Conservation (phyloP, 2,329 filamentous ascomycete species). For the Aspergillus udagawae region DNA sequence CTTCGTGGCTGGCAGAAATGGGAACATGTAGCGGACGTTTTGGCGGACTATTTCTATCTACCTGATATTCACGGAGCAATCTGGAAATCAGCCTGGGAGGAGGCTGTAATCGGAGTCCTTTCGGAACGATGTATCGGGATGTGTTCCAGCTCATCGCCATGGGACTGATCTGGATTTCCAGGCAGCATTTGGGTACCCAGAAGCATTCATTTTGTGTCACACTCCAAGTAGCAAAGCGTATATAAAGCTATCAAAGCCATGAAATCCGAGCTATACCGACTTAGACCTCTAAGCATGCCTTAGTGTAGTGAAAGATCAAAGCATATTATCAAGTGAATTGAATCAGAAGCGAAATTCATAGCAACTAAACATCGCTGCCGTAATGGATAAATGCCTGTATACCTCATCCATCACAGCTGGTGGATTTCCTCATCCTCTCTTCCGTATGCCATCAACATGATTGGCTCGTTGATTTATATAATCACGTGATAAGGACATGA, state of each 20-base stretch:
- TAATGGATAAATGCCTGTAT: neutral
- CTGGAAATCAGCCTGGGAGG: constrained; percentile 30
- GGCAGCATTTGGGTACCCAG: neutral
- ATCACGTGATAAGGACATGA: neutral
- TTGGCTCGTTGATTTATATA: neutral
- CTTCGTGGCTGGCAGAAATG: constrained; percentile 28
- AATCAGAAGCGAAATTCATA: neutral
- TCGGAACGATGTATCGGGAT: neutral
- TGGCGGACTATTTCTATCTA: constrained; percentile 29
- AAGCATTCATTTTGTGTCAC: neutral
- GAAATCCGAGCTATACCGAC: too few relatives aligned
- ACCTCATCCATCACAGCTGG: neutral
- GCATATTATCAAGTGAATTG: neutral
- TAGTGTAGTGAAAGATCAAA: neutral
- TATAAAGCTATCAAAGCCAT: neutral
- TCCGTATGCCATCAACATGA: neutral
- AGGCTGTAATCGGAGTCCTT: constrained; percentile 20
- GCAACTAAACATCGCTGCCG: neutral
- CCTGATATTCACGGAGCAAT: constrained; percentile 16
- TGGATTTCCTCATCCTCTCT: neutral
- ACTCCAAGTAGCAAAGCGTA: neutral
- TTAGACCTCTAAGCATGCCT: neutral
- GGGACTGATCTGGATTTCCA: neutral
- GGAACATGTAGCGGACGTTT: constrained; percentile 23
- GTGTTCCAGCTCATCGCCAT: neutral